A percentile compares a stretch with the other conserved stretches of the same genome.
Evolutionary conservation across 2,329 filamentous ascomycete species (phyloP).

Genomic region (Beauveria bassiana): DNA sequence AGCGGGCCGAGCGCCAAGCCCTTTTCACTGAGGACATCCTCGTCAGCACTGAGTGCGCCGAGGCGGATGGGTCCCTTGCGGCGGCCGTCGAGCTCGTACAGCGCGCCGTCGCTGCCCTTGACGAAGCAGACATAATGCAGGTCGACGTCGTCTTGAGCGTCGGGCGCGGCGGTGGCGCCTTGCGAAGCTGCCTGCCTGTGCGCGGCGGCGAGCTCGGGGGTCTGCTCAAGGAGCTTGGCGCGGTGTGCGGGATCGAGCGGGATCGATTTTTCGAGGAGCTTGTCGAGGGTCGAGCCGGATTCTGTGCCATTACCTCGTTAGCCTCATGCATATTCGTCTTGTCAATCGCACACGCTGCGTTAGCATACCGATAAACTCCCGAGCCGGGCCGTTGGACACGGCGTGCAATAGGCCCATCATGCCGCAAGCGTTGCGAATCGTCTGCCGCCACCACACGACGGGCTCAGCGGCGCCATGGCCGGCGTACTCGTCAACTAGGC

Average conservation of each 20-base stretch:
- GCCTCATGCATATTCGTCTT: not conserved
- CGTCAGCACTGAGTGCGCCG: slow-evolving; percentile 47
- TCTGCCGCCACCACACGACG: slow-evolving; percentile 91
- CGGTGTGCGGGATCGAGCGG: slow-evolving; percentile 59
- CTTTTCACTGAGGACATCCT: slow-evolving; percentile 68
- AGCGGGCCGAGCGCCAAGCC: slow-evolving; percentile 63
- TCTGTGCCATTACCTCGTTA: slow-evolving; percentile 23
- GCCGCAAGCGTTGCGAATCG: slow-evolving; percentile 88
- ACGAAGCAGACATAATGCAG: slow-evolving; percentile 96
- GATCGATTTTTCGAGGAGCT: slow-evolving; percentile 61
- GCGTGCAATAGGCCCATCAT: slow-evolving; percentile 83
- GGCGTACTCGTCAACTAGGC: slow-evolving; percentile 51
- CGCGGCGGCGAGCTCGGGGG: slow-evolving; percentile 65
- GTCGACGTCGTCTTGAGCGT: slow-evolving; percentile 75
- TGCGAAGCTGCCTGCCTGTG: slow-evolving; percentile 68
- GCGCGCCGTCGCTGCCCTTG: slow-evolving; percentile 56
- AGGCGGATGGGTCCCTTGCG: slow-evolving; percentile 49
- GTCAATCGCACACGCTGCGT: slow-evolving; percentile 13
- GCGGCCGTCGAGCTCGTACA: slow-evolving; percentile 55
- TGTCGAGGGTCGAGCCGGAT: slow-evolving; percentile 48
- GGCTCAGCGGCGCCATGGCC: slow-evolving; percentile 63
- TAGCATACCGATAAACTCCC: slow-evolving; percentile 46
- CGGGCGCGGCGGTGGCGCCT: slow-evolving; percentile 73
- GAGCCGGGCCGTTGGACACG: slow-evolving; percentile 66
- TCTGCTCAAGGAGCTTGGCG: slow-evolving; percentile 69